These are phyloP conservation scores for Blastobotrys indianensis DNA, from an alignment of 1,139 yeast species.

Conservation along the genomic window DNA sequence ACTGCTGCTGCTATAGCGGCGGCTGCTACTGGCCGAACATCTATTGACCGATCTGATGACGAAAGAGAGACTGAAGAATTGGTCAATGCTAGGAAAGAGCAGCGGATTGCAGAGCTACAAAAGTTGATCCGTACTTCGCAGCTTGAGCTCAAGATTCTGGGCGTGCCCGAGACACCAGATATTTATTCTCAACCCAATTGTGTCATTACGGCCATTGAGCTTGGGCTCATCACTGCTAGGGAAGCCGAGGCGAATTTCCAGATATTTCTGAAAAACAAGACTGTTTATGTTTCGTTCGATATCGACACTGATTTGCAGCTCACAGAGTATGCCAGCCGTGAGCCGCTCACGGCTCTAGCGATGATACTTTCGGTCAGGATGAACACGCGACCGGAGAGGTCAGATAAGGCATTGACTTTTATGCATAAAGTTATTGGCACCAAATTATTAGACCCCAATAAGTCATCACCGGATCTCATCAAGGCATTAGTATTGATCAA, in stretches of 20 bases:
- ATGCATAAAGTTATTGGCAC: slow-evolving; percentile 44
- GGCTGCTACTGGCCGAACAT: no score
- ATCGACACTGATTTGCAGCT: slow-evolving; percentile 38
- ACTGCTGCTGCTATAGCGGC: neutral
- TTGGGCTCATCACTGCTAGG: slow-evolving; percentile 28
- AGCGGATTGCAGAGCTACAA: slow-evolving; percentile 8
- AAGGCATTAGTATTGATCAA: slow-evolving; percentile 34
- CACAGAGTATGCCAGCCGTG: slow-evolving; percentile 38
- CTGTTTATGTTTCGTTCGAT: slow-evolving; percentile 44
- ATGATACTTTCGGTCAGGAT: slow-evolving; percentile 47
- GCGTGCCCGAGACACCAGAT: slow-evolving; percentile 22
- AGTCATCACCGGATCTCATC: slow-evolving; percentile 35
- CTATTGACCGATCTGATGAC: no score
- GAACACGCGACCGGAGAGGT: slow-evolving; percentile 37
- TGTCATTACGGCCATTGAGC: slow-evolving; percentile 38
- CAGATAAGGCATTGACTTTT: slow-evolving; percentile 41
- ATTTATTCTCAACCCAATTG: slow-evolving; percentile 41
- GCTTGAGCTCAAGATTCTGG: slow-evolving; percentile 26
- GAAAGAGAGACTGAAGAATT: neutral
- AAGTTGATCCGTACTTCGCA: slow-evolving; percentile 8
- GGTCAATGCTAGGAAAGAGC: neutral
- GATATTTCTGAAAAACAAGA: slow-evolving; percentile 27
- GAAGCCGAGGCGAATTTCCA: slow-evolving; percentile 35
- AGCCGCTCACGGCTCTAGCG: slow-evolving; percentile 44
- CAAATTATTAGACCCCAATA: slow-evolving; percentile 41